Evolutionary conservation across 163 green algal genomes (phyloP).

Genomic region (Prototheca cutis): DNA sequence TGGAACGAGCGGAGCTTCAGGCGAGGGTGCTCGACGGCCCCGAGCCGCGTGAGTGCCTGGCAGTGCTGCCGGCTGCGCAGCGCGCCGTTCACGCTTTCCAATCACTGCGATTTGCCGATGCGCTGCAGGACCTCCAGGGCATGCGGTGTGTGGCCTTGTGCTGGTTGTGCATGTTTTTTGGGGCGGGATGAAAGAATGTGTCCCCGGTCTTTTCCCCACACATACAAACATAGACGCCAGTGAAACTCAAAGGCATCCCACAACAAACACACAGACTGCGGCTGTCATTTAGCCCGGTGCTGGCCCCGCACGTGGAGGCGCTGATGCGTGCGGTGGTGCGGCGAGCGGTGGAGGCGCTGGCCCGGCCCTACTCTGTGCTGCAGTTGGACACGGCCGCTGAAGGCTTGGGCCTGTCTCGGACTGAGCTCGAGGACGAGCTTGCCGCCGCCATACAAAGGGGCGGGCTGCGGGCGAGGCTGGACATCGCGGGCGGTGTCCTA

Average conservation of each 20-base stretch:
- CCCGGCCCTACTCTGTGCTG: conserved; percentile 62
- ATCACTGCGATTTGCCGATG: conserved; percentile 49
- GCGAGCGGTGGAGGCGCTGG: conserved; percentile 35
- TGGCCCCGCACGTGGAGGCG: conserved; percentile 23
- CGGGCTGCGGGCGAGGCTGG: conserved; percentile 63
- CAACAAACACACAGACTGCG: too few relatives aligned
- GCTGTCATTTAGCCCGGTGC: too few relatives aligned
- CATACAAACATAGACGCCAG: too few relatives aligned
- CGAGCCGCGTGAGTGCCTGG: conserved; percentile 61
- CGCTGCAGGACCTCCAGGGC: conserved; percentile 42
- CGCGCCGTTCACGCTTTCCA: conserved; percentile 66
- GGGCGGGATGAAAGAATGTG: too few relatives aligned
- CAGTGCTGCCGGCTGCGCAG: conserved; percentile 52
- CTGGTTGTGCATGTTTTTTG: too few relatives aligned
- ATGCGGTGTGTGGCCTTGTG: conserved; percentile 21
- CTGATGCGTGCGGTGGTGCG: conserved; percentile 39
- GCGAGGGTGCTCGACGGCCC: conserved; percentile 40
- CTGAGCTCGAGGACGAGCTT: conserved; percentile 63
- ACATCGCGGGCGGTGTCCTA: conserved; percentile 23
- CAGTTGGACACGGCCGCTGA: conserved; percentile 58
- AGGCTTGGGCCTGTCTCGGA: conserved; percentile 32
- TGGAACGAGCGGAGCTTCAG: conserved; percentile 67
- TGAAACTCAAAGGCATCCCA: too few relatives aligned
- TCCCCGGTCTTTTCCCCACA: too few relatives aligned
- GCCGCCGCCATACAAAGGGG: conserved; percentile 55